phyloP scores from a whole-genome alignment of 108 stramenopile species.

The Epipyxis sp. region DNA sequence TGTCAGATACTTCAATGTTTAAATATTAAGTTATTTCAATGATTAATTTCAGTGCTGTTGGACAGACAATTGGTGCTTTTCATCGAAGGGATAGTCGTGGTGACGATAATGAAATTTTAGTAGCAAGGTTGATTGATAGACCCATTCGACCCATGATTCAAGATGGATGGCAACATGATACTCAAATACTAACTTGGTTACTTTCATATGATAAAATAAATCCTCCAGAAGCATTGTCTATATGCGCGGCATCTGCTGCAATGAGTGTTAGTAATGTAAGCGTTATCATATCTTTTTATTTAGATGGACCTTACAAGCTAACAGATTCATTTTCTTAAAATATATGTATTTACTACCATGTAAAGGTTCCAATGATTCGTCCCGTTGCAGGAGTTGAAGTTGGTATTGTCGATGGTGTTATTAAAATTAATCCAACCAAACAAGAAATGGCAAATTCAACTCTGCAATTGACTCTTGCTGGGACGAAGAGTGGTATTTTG shows the following conservation, averaged over 20 bases:
- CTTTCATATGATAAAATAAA: slow-evolving; percentile 72
- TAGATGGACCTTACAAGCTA: not conserved
- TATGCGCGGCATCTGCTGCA: slow-evolving; percentile 67
- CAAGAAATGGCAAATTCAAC: slow-evolving; percentile 64
- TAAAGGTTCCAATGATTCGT: slow-evolving; percentile 66
- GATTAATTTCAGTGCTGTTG: not conserved
- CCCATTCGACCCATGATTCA: slow-evolving; percentile 83
- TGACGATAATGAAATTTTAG: slow-evolving; percentile 80
- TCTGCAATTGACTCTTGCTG: slow-evolving; percentile 71
- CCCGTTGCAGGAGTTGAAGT: slow-evolving; percentile 76
- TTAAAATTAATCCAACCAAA: slow-evolving; percentile 69
- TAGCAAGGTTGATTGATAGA: slow-evolving; percentile 85
- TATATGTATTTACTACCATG: too few species aligned
- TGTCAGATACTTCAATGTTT: too few species aligned
- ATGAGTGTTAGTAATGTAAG: slow-evolving; percentile 31
- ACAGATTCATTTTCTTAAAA: slow-evolving; percentile 36
- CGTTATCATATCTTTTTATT: not conserved
- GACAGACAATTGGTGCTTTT: slow-evolving; percentile 12
- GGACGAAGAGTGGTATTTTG: slow-evolving; percentile 77
- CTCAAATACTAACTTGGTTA: slow-evolving; percentile 87
- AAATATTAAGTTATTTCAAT: not conserved
- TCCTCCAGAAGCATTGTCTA: slow-evolving; percentile 66
- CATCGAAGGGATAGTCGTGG: slow-evolving; percentile 11
- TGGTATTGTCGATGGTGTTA: slow-evolving; percentile 59
- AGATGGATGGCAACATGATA: slow-evolving; percentile 83